A percentile compares a stretch with the other conserved stretches of the same genome.
These are phyloP conservation scores for Elasticomyces elasticus DNA, from an alignment of 495 filamentous ascomycete species.

Conservation along the genomic window DNA sequence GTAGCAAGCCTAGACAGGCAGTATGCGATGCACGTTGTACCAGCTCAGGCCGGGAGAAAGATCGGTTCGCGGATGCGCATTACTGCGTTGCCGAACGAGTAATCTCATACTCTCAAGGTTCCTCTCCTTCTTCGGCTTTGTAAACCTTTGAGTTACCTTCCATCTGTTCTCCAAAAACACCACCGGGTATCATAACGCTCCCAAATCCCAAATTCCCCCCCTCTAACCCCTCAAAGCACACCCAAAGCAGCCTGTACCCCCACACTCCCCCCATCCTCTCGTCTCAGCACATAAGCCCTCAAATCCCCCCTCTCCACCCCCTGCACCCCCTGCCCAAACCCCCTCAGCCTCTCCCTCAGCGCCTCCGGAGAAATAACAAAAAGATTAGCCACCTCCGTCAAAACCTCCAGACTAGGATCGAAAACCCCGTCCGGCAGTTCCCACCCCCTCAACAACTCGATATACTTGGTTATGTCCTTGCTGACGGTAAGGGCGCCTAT, in stretches of 20 bases:
- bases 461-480: slow-evolving; percentile 90
- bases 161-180: too few relatives aligned
- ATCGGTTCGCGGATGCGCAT: too few relatives aligned
- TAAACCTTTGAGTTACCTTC: too few relatives aligned
- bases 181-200: too few relatives aligned
- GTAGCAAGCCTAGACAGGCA: too few relatives aligned
- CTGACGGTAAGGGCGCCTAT: slow-evolving; percentile 89
- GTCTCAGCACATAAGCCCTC: slow-evolving; percentile 66
- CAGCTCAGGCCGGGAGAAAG: too few relatives aligned
- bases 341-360: slow-evolving; percentile 66
- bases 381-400: slow-evolving; percentile 89
- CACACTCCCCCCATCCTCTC: slow-evolving; percentile 71
- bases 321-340: slow-evolving; percentile 36
- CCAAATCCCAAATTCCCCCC: too few relatives aligned
- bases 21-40: too few relatives aligned
- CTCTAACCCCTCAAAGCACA: slow-evolving; percentile 11
- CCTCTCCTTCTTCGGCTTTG: too few relatives aligned
- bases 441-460: slow-evolving; percentile 55
- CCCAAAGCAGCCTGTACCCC: slow-evolving; percentile 73
- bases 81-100: too few relatives aligned
- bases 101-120: too few relatives aligned
- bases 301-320: slow-evolving; percentile 58
- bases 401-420: slow-evolving; percentile 64
- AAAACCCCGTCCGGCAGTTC: slow-evolving; percentile 68
- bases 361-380: slow-evolving; percentile 93